phyloP scores from a whole-genome alignment of 2,329 filamentous ascomycete genomes.

The Phoma sp. region DNA sequence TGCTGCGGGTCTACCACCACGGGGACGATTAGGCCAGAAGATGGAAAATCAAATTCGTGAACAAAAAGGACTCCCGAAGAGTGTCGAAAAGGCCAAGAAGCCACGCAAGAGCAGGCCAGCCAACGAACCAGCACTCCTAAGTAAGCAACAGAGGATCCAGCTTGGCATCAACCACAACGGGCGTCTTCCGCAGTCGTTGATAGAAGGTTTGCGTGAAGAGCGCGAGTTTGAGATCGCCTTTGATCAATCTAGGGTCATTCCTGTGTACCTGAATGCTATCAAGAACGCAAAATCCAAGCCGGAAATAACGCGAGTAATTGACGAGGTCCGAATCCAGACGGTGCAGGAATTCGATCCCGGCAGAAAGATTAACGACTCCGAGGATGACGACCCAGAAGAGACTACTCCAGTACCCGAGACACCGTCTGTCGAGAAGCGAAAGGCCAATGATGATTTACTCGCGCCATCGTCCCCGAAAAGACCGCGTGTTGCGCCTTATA shows the following conservation, averaged over 20 bases:
- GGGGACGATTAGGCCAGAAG: conserved; percentile 31
- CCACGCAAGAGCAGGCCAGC: conserved; percentile 13
- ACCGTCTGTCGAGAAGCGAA: conserved; percentile 3
- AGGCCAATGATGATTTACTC: background rate
- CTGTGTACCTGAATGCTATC: conserved; percentile 16
- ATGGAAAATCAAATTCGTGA: conserved; percentile 33
- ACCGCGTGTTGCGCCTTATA: background rate
- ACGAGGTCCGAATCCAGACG: conserved; percentile 11
- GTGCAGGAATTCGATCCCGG: conserved; percentile 2
- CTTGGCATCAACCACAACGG: conserved; percentile 34
- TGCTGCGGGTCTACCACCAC: conserved; percentile 31
- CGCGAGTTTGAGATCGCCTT: conserved; percentile 25
- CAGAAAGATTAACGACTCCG: background rate
- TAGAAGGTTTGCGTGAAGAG: conserved; percentile 33
- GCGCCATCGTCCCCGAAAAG: background rate
- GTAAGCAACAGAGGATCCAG: conserved; percentile 32
- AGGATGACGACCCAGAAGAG: background rate
- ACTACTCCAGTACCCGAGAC: background rate
- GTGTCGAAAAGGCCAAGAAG: conserved; percentile 23
- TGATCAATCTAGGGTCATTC: conserved; percentile 24
- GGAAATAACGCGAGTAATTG: background rate
- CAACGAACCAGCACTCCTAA: conserved; percentile 30
- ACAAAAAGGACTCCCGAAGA: conserved; percentile 29
- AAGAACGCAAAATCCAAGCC: conserved; percentile 3
- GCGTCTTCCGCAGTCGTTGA: conserved; percentile 31